These are phyloP conservation scores for Emmonsiellopsis sp. DNA, from an alignment of 2,329 filamentous ascomycete species.

Conservation along the genomic window DNA sequence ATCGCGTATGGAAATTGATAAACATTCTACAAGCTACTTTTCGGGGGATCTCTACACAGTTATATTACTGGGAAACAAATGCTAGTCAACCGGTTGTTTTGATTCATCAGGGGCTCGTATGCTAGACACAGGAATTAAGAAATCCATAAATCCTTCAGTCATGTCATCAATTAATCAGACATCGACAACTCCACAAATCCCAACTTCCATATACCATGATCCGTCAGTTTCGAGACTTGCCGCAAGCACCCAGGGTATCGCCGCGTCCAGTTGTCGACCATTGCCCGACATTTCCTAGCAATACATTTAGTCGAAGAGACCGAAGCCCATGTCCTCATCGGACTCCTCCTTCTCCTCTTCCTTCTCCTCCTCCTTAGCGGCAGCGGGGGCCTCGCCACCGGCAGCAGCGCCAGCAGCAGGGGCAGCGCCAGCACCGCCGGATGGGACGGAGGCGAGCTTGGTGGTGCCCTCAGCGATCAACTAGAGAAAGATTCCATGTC, in stretches of 20 bases:
- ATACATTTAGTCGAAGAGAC: slow-evolving; percentile 54
- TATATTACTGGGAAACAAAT: not conserved
- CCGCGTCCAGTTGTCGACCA: slow-evolving; percentile 5
- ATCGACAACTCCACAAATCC: not conserved
- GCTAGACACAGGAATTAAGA: not conserved
- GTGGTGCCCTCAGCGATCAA: slow-evolving; percentile 79
- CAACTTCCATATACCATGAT: not conserved
- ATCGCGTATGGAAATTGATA: no score
- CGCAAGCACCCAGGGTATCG: slow-evolving; percentile 3
- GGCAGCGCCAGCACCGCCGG: slow-evolving; percentile 69
- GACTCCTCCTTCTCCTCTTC: slow-evolving; percentile 71
- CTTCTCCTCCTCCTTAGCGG: slow-evolving; percentile 58
- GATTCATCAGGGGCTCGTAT: not conserved
- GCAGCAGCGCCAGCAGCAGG: slow-evolving; percentile 54
- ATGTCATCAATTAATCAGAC: not conserved
- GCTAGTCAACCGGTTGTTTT: not conserved
- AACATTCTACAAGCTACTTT: no score
- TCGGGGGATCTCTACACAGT: no score
- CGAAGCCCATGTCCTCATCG: slow-evolving; percentile 66
- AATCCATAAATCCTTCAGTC: not conserved
- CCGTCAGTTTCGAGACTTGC: not conserved
- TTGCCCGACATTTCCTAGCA: slow-evolving; percentile 18
- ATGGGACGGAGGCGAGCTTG: slow-evolving; percentile 97
- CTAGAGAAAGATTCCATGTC: slow-evolving; percentile 38
- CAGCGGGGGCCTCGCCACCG: slow-evolving; percentile 56